Percentiles rank a stretch among this genome's conserved stretches.
These are phyloP conservation scores for Rubus idaeus DNA, from an alignment of 306 rosid genomes.

Conservation along the genomic window DNA sequence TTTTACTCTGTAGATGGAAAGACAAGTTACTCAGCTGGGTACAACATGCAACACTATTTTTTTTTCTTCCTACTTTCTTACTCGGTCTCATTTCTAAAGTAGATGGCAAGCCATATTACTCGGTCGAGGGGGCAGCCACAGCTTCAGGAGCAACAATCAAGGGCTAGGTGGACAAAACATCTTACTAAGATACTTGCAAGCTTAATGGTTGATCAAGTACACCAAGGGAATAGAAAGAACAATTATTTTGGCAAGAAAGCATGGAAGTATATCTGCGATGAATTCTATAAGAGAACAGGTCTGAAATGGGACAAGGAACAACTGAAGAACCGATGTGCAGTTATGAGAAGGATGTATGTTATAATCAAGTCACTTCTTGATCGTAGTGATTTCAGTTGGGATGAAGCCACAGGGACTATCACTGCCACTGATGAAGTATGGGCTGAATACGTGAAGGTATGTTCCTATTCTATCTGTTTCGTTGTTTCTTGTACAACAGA, in stretches of 20 bases:
- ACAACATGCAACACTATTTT: not conserved
- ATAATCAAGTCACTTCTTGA: slow-evolving; percentile 57
- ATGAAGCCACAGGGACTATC: slow-evolving; percentile 60
- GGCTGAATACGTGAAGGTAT: slow-evolving; percentile 62
- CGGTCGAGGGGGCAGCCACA: slow-evolving; percentile 45
- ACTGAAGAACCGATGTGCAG: slow-evolving; percentile 68
- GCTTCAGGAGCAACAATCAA: slow-evolving; percentile 56
- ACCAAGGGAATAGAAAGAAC: slow-evolving; percentile 51
- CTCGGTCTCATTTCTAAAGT: slow-evolving; percentile 3
- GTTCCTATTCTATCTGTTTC: slow-evolving; percentile 28
- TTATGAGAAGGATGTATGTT: slow-evolving; percentile 58
- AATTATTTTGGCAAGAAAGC: slow-evolving; percentile 66
- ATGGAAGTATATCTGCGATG: slow-evolving; percentile 65
- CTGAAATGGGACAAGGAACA: slow-evolving; percentile 81
- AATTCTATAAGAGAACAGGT: slow-evolving; percentile 53
- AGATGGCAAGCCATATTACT: slow-evolving; percentile 58
- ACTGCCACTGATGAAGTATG: slow-evolving; percentile 55
- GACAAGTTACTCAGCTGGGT: not conserved
- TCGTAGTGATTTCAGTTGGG: slow-evolving; percentile 53
- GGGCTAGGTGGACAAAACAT: slow-evolving; percentile 67
- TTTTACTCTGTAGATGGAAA: not conserved
- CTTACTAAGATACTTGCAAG: slow-evolving; percentile 66
- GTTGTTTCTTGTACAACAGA: slow-evolving; percentile 6
- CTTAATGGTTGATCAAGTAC: slow-evolving; percentile 64
- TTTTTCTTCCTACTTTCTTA: not conserved